Percentiles rank a stretch among this genome's conserved stretches.
phyloP scores from a whole-genome alignment of 768 basidiomycete genomes.

The Vishniacozyma victoriae region DNA sequence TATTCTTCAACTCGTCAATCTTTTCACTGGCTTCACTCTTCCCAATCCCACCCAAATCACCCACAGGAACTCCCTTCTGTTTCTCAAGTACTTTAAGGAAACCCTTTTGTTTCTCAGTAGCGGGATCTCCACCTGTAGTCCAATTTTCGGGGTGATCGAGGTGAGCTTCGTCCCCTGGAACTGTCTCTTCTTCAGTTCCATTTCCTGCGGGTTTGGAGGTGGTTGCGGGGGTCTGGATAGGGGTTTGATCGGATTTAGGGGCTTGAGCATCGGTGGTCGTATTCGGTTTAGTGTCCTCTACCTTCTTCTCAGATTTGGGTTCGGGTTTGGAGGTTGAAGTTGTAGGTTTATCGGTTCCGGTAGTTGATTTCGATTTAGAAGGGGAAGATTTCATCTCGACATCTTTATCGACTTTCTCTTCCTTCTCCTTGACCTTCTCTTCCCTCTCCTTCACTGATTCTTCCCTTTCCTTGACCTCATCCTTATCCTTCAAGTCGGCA shows the following conservation, averaged over 20 bases:
- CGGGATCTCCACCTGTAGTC: conserved; percentile 45
- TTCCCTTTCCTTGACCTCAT: not conserved
- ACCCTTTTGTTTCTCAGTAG: conserved; percentile 45
- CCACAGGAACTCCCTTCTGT: conserved; percentile 32
- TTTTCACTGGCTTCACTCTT: conserved; percentile 45
- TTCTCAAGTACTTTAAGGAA: conserved; percentile 45
- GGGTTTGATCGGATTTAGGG: too few relatives aligned
- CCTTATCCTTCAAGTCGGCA: not conserved
- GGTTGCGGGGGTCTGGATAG: too few relatives aligned
- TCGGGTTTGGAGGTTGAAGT: not conserved
- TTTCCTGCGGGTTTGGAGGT: not conserved
- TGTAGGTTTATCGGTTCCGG: not conserved
- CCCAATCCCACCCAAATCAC: conserved; percentile 24
- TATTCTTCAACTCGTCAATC: conserved; percentile 41
- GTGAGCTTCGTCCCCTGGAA: conserved; percentile 24
- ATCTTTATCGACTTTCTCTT: not conserved
- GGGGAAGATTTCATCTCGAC: not conserved
- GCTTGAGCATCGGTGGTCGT: not conserved
- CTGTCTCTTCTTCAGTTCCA: conserved; percentile 4
- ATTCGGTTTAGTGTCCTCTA: not conserved
- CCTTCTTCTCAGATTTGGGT: not conserved
- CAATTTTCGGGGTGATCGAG: conserved; percentile 46
- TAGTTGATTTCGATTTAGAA: not conserved
- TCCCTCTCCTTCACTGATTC: conserved; percentile 2
- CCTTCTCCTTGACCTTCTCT: conserved; percentile 4